Evolutionary conservation across 2,329 filamentous ascomycete genomes (phyloP), one percentile per base, ranked within the genome.

Genomic region (Didymella segeticola): DNA sequence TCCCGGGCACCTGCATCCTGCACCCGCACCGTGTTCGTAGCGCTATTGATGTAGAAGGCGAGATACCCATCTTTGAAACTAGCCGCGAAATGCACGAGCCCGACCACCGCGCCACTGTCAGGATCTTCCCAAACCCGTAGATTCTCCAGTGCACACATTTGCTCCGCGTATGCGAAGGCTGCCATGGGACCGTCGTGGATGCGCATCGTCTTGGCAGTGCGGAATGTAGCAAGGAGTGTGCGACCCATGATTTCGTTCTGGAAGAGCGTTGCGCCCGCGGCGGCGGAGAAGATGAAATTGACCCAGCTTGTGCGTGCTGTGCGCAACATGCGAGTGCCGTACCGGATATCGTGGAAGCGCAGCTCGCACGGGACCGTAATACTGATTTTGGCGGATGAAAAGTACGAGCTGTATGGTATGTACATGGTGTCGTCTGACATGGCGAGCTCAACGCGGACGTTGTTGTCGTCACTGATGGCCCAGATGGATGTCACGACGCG

Each of bases 121-220:
- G 76, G 72, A 38, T 80, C 78, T 56, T 78, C 73, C 78, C 78
- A 81, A 0, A 80, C 63, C 4, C 79, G 71, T 2, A 80, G 67
- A 29, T 77, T 77, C 53, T 81, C 79, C 53, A 80, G 76, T 17
- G 75, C 78, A 47, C 78, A 79, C 68, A 81, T 78, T 60, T 80
- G 78, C 58, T 80, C 78, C 47, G 79, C 75, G 49, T 79, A 78
- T 3, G 75, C 67, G 47, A 80, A 76, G 0, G 74, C 68, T 1
- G 74, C 71, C 17, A 69, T 65, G 15, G 79, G 43, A 5, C 78
- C 78, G 48, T 78, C 73, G 60, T 79, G 78, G 8, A 78, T 66
- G 20, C 79, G 76, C 27, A 76, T 74, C 1, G 77, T 79, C 49
- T 78, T 77, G 26, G 71, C 73, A 0, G 77, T 80, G 26, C 73